Conservation (phyloP, 2,329 filamentous ascomycete genomes). For the Coniella lustricola region DNA sequence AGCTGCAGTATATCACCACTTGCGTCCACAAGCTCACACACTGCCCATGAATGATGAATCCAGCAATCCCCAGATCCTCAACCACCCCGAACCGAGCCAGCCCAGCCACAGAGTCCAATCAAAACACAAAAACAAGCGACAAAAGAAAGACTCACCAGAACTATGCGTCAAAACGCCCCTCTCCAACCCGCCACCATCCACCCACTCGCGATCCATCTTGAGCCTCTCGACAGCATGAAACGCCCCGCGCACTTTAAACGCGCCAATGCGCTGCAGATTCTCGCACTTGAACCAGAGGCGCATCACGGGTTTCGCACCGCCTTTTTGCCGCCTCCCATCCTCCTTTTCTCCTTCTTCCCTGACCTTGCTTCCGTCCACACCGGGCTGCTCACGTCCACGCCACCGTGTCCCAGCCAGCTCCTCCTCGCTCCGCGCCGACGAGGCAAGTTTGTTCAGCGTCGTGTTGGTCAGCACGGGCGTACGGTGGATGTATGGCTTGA, state of each 20-base stretch:
- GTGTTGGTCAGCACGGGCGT: conserved; percentile 78
- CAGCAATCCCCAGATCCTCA: no score
- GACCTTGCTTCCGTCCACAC: no score
- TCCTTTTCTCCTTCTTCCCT: no score
- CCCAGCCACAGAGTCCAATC: conserved; percentile 2
- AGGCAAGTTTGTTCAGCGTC: conserved; percentile 69
- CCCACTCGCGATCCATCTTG: conserved; percentile 53
- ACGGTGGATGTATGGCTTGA: conserved; percentile 68
- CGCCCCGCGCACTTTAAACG: conserved; percentile 87
- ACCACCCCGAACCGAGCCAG: neutral
- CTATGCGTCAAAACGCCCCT: conserved; percentile 85
- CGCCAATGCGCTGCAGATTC: conserved; percentile 83
- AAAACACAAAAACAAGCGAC: conserved; percentile 7
- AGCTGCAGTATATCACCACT: no score
- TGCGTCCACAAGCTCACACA: no score
- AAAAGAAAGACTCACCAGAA: conserved; percentile 51
- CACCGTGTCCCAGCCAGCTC: conserved; percentile 50
- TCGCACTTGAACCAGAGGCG: conserved; percentile 92
- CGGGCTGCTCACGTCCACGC: no score
- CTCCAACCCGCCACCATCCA: conserved; percentile 49
- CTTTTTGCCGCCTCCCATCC: conserved; percentile 42
- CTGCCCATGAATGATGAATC: no score
- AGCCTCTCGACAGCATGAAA: conserved; percentile 77
- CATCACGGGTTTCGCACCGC: conserved; percentile 52
- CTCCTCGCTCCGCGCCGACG: conserved; percentile 49